Base-by-base conservation (phyloP, 805 yeast species). In the Lipomyces orientalis region DNA sequence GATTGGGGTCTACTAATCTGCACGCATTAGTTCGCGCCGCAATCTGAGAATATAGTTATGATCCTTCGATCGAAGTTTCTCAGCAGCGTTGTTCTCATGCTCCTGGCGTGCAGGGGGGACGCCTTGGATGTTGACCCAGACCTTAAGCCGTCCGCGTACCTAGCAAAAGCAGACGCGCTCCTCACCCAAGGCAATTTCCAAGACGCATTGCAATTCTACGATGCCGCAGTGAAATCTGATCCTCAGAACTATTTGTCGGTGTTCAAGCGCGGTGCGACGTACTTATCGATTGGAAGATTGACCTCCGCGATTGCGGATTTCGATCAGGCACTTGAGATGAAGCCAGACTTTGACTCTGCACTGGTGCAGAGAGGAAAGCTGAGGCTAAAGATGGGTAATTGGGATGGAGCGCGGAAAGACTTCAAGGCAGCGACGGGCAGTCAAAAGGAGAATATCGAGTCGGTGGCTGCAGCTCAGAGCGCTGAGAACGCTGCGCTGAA, bases 211-310 rank as follows among this genome's bases (percentile, higher is more conserved):
- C 56, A 63, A 33, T 64, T 54, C 43, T 75, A 73, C 60, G 78
- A 78, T 62, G 66, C 68, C 14, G 78, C 76, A 3, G 71, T 77
- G 16, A 58, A 71, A 29, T 58, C 66, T 4, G 75, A 74, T 31
- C 78, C 78, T 34, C 51, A 62, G 8, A 74, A 76, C 67, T 75
- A 73, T 63, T 58, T 79, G 64, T 75, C 76, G 31, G 69, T 75
- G 35, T 80, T 77, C 73, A 76, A 77, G 67, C 76, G 83, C 19
- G 81, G 81, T 8, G 76, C 78, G 2, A 79, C 79, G 54, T 75
- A 76, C 57, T 73, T 79, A 33, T 75, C 79, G 1, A 67, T 76
- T 34, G 80, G 81, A 25, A 73, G 72, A 37, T 78, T 78, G 34
- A 58, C 59, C 37, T 75, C 73, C 61, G 83, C 83, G 1, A 66